Conservation (phyloP, 2,329 filamentous ascomycete genomes). For the Cladosporium austrohemisphaericum region DNA sequence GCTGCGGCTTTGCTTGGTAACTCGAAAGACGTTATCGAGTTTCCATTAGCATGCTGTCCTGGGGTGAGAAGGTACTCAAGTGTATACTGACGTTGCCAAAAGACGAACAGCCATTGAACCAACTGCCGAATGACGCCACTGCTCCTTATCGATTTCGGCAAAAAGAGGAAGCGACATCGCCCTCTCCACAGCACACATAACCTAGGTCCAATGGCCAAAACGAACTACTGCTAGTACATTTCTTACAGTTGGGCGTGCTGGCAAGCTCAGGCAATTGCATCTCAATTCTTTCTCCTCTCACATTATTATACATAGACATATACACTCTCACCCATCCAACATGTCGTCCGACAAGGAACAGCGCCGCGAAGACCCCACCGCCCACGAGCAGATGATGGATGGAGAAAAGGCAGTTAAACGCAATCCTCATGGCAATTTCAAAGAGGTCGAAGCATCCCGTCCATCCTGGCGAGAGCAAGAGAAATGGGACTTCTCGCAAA, state of each 20-base stretch:
- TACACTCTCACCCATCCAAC: not conserved
- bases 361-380: slow-evolving; percentile 21
- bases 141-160: too few species aligned
- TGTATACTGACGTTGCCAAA: too few species aligned
- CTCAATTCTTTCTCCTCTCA: not conserved
- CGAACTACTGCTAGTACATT: too few species aligned
- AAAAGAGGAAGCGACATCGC: too few species aligned
- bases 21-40: too few species aligned
- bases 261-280: not conserved
- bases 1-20: too few species aligned
- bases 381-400: slow-evolving; percentile 40
- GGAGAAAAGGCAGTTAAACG: slow-evolving; percentile 48
- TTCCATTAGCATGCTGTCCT: too few species aligned
- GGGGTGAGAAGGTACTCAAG: too few species aligned
- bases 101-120: too few species aligned
- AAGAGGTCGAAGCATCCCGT: slow-evolving; percentile 63
- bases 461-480: slow-evolving; percentile 52
- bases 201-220: too few species aligned
- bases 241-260: not conserved
- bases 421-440: slow-evolving; percentile 73
- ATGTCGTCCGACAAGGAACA: slow-evolving; percentile 31
- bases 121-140: too few species aligned
- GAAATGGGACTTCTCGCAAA: slow-evolving; percentile 57
- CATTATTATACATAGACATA: not conserved
- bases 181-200: too few species aligned